Percentiles rank a stretch among this genome's conserved stretches.
Conservation (phyloP, 2,329 filamentous ascomycete genomes). For the Teratosphaeria gauchensis region DNA sequence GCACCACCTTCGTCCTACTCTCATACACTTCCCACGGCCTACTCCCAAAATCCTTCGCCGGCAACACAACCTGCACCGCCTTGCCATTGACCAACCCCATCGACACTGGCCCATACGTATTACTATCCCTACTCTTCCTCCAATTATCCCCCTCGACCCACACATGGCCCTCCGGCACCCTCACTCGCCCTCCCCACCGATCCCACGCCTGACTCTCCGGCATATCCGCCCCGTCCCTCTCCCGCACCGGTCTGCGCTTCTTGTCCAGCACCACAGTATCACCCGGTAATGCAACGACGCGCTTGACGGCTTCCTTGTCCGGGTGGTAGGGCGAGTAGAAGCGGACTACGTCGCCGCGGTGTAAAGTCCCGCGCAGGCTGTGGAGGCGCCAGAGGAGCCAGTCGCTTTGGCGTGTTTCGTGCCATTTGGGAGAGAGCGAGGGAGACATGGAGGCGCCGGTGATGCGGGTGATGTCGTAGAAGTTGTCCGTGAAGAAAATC, state of each 20-base stretch:
- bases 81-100: slow-evolving; percentile 64
- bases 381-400: slow-evolving; percentile 25
- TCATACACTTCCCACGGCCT: slow-evolving; percentile 44
- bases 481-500: slow-evolving; percentile 32
- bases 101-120: slow-evolving; percentile 67
- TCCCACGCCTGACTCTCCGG: slow-evolving; percentile 19
- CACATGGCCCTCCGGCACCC: slow-evolving; percentile 73
- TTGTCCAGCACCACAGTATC: slow-evolving; percentile 59
- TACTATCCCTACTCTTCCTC: slow-evolving; percentile 68
- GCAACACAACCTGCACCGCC: slow-evolving; percentile 64
- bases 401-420: slow-evolving; percentile 31
- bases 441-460: slow-evolving; percentile 37
- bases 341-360: slow-evolving; percentile 36
- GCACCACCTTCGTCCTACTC: slow-evolving; percentile 33
- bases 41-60: slow-evolving; percentile 46
- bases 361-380: slow-evolving; percentile 15
- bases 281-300: slow-evolving; percentile 70
- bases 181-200: slow-evolving; percentile 30
- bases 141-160: slow-evolving; percentile 92
- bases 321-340: slow-evolving; percentile 54
- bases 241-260: slow-evolving; percentile 23
- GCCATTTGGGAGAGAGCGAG: slow-evolving; percentile 33
- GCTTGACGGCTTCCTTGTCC: slow-evolving; percentile 64
- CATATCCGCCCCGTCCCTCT: slow-evolving; percentile 25
- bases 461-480: slow-evolving; percentile 29